Conservation (phyloP, 192 early-diverging fungal genomes). For the Podila epicladia region DNA sequence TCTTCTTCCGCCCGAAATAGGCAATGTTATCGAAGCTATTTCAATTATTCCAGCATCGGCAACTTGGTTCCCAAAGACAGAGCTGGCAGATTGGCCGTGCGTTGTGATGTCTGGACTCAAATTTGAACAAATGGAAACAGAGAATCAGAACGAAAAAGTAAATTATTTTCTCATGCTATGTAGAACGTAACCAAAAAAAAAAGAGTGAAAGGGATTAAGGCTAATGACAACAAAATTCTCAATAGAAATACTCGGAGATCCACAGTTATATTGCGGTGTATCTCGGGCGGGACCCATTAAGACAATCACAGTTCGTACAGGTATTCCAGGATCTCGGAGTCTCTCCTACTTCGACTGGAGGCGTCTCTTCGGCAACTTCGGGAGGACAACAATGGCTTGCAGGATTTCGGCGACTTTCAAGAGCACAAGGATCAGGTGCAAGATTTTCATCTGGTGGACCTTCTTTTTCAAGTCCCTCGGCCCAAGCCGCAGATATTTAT, state of each 20-base stretch:
- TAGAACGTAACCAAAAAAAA: not conserved
- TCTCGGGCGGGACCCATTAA: slow-evolving; percentile 40
- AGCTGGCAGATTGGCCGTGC: slow-evolving; percentile 48
- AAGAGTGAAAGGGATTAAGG: not conserved
- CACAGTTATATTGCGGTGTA: slow-evolving; percentile 44
- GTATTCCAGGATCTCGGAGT: slow-evolving; percentile 40
- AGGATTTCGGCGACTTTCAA: slow-evolving; percentile 40
- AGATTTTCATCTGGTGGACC: not conserved
- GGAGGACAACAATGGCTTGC: slow-evolving; percentile 39
- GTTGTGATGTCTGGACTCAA: slow-evolving; percentile 50
- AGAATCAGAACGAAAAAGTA: slow-evolving; percentile 33
- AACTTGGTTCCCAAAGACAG: slow-evolving; percentile 36
- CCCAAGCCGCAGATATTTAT: not conserved
- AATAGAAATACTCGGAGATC: slow-evolving; percentile 36
- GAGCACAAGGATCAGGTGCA: slow-evolving; percentile 11
- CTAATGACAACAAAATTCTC: not conserved
- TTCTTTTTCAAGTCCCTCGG: too few relatives aligned
- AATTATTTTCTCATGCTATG: too few relatives aligned
- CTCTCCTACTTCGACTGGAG: slow-evolving; percentile 14
- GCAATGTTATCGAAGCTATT: slow-evolving; percentile 38
- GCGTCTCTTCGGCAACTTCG: not conserved
- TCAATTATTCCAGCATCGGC: slow-evolving; percentile 41
- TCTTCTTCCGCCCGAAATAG: slow-evolving; percentile 1
- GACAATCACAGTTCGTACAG: slow-evolving; percentile 38
- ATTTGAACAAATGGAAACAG: slow-evolving; percentile 34